Conservation (phyloP, 2,329 filamentous ascomycete species). For the Arthrinium puccinioides region DNA sequence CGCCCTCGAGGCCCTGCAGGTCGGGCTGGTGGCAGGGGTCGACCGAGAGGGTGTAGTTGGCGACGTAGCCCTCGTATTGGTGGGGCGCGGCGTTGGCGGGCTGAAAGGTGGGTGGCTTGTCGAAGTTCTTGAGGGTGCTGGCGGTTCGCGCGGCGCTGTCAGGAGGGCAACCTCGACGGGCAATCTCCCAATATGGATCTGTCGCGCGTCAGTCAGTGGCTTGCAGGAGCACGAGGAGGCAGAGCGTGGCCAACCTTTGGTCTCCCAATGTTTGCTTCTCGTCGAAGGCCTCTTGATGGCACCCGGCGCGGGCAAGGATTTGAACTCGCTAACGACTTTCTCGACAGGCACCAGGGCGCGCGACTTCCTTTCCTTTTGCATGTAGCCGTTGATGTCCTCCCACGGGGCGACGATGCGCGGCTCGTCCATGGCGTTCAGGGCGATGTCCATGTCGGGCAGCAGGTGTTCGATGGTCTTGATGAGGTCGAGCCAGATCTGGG, state of each 20-base stretch:
- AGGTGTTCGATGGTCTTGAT: slow-evolving; percentile 44
- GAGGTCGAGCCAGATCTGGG: slow-evolving; percentile 47
- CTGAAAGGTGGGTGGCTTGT: slow-evolving; percentile 35
- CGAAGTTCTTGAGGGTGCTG: slow-evolving; percentile 34
- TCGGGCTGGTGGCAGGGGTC: slow-evolving; percentile 62
- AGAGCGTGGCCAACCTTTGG: slow-evolving; percentile 31
- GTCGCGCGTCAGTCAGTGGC: slow-evolving; percentile 5
- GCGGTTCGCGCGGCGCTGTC: slow-evolving; percentile 51
- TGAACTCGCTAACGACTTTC: slow-evolving; percentile 36
- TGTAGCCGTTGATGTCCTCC: slow-evolving; percentile 50
- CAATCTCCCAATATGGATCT: slow-evolving; percentile 52
- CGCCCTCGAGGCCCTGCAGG: slow-evolving; percentile 54
- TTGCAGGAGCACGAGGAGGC: neutral
- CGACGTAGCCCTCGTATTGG: slow-evolving; percentile 49
- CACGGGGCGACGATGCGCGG: slow-evolving; percentile 56
- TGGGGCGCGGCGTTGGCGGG: slow-evolving; percentile 39
- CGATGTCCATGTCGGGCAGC: slow-evolving; percentile 61
- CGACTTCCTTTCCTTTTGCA: slow-evolving; percentile 44
- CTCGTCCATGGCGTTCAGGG: slow-evolving; percentile 62
- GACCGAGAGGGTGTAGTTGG: slow-evolving; percentile 53
- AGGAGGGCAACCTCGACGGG: slow-evolving; percentile 53
- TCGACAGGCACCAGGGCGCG: slow-evolving; percentile 34
- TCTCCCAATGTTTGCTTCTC: slow-evolving; percentile 40
- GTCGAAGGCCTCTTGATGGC: slow-evolving; percentile 25
- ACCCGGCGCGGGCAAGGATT: slow-evolving; percentile 30